A percentile compares a stretch with the other conserved stretches of the same genome.
phyloP scores from a whole-genome alignment of 495 filamentous ascomycete species.

The Beverwykella pulmonaria region DNA sequence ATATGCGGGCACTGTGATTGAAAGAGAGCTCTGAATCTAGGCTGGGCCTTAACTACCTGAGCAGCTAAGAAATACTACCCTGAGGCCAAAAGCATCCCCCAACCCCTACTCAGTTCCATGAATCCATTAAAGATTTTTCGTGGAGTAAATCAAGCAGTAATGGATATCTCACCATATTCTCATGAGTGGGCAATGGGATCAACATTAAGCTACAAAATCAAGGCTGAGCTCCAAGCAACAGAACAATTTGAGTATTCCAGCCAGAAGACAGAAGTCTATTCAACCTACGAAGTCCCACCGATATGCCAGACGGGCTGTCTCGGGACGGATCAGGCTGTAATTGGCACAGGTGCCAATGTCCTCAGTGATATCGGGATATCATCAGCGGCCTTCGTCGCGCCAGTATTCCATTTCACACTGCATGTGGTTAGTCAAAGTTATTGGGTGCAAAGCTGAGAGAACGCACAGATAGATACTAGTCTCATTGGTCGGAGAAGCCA shows the following conservation, averaged over 20 bases:
- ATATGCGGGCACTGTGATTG: no score
- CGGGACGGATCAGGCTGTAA: background rate
- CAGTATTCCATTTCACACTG: conserved; percentile 25
- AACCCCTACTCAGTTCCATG: no score
- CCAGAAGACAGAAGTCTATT: background rate
- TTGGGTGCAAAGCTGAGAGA: background rate
- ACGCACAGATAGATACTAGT: conserved; percentile 21
- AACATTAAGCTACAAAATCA: background rate
- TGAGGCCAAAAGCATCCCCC: no score
- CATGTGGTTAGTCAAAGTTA: background rate
- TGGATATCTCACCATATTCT: background rate
- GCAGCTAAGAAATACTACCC: no score
- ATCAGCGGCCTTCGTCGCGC: conserved; percentile 5
- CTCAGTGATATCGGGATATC: conserved; percentile 14
- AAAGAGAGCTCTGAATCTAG: no score
- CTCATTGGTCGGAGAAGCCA: conserved; percentile 18
- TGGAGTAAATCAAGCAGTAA: background rate
- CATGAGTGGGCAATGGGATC: background rate
- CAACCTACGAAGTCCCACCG: background rate
- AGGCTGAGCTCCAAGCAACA: background rate
- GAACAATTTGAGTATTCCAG: background rate
- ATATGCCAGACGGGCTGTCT: background rate
- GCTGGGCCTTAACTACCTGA: no score
- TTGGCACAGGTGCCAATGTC: conserved; percentile 14
- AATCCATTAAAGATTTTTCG: no score